phyloP scores from a whole-genome alignment of 2,329 filamentous ascomycete genomes.

The Tolypocladium amazonense region DNA sequence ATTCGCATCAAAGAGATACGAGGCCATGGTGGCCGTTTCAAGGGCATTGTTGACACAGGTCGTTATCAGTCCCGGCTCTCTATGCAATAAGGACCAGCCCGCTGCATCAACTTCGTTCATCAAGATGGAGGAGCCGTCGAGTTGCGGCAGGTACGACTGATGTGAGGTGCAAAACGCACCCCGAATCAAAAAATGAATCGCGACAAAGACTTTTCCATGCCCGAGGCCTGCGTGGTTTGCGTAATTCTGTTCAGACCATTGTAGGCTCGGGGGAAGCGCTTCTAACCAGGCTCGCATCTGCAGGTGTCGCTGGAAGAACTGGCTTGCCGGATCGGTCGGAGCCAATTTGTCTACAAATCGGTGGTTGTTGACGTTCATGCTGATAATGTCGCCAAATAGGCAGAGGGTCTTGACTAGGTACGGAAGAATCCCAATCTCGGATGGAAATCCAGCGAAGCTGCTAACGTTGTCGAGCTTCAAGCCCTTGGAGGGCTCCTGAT shows the following conservation, averaged over 20 bases:
- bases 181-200: constrained; percentile 12
- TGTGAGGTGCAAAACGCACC: constrained; percentile 12
- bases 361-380: constrained; percentile 4
- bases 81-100: constrained; percentile 10
- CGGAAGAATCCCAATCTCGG: constrained; percentile 7
- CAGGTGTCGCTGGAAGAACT: background rate
- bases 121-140: constrained; percentile 7
- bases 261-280: constrained; percentile 5
- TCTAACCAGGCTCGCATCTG: constrained; percentile 6
- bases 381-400: constrained; percentile 8
- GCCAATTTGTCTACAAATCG: constrained; percentile 4
- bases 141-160: constrained; percentile 13
- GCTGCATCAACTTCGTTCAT: constrained; percentile 11
- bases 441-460: constrained; percentile 3
- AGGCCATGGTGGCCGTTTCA: constrained; percentile 8
- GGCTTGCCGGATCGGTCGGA: constrained; percentile 5
- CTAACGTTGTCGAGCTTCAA: background rate
- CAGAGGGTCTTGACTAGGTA: constrained; percentile 9
- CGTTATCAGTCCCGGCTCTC: constrained; percentile 7
- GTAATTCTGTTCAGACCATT: constrained; percentile 8
- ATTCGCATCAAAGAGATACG: constrained; percentile 1
- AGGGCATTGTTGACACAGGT: constrained; percentile 11
- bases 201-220: constrained; percentile 8
- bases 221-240: constrained; percentile 7
- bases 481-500: background rate